Evolutionary conservation across 2,329 filamentous ascomycete genomes (phyloP).

Genomic region (Alternaria ventricosa): DNA sequence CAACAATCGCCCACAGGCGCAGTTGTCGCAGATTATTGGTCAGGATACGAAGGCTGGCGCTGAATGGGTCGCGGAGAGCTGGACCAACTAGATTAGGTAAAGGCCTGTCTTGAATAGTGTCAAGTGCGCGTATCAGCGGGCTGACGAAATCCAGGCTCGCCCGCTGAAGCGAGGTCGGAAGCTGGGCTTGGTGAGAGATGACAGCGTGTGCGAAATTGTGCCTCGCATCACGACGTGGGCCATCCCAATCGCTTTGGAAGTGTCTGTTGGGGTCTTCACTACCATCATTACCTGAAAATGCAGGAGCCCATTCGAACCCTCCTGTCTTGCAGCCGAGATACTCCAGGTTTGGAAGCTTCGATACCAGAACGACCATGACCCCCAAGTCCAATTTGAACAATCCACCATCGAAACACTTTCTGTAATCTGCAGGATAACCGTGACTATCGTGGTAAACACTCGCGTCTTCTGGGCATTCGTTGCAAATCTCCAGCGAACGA

Average conservation of each 20-base stretch:
- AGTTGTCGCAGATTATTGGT: slow-evolving; percentile 17
- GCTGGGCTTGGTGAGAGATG: neutral
- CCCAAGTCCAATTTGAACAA: slow-evolving; percentile 19
- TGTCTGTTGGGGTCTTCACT: neutral
- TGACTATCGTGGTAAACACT: neutral
- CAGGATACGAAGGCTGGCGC: slow-evolving; percentile 20
- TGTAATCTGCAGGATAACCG: neutral
- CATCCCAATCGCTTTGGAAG: slow-evolving; percentile 19
- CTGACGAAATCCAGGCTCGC: neutral
- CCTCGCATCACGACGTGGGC: slow-evolving; percentile 28
- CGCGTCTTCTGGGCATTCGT: neutral
- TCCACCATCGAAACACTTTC: neutral
- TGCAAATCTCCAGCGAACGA: slow-evolving; percentile 6
- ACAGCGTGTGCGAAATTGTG: slow-evolving; percentile 27
- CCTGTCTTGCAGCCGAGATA: slow-evolving; percentile 10
- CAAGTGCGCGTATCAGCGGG: neutral
- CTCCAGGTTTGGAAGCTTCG: slow-evolving; percentile 9
- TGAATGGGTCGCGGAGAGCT: slow-evolving; percentile 18
- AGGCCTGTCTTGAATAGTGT: slow-evolving; percentile 6
- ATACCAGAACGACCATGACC: slow-evolving; percentile 15
- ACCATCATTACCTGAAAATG: neutral
- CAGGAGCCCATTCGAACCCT: slow-evolving; percentile 3
- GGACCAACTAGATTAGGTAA: slow-evolving; percentile 18
- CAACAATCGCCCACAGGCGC: slow-evolving; percentile 7
- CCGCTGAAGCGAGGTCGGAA: slow-evolving; percentile 17